Evolutionary conservation across 495 filamentous ascomycete genomes (phyloP), one percentile per base, ranked within the genome.

Genomic region (Neurospora pannonica): DNA sequence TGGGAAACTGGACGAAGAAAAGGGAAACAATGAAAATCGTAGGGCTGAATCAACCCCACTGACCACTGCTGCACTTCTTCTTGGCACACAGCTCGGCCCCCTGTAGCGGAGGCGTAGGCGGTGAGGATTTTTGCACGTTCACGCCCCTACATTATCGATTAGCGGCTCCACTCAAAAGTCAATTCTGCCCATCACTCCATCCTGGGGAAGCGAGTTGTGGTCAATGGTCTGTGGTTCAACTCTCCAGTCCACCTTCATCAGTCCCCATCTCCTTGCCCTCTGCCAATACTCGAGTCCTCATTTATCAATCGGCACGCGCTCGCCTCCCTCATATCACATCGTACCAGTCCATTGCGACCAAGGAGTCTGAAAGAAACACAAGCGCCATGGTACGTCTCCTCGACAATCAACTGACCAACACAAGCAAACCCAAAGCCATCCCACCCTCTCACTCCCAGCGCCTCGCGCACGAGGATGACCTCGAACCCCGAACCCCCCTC

Each of bases 131-230:
- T 67, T 34, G 54, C 54, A 17, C 13, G 24, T 34, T 19, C 54
- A 67, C 28, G 15, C 15, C 54, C 54, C 13, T 17, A 15, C 54
- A 1, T 67, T 46, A 38, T 5, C 46, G 31, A 48, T 42, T 43
- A n/a, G 11, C 67, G 11, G 76, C 77, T 71, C 79, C 79, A 74
- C 79, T 81, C 78, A 81, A 80, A 81, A 81, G 78, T 79, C 74
- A 9, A 67, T 67, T 67, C 54, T 67, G 54, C 54, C 54, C 54
- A 67, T 67, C 54, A 67, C 54, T 34, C 54, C 34, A 67, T 67
- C 54, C 54, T 67, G 54, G 48, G 28, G 15, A 19, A 34, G 28
- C 28, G 28, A 60, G 34, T 31, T 36, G 54, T 34, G 28, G 54
- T 67, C 54, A 62, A 31, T 62, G 54, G 54, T 62, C 24, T 24